Evolutionary conservation across 2,329 filamentous ascomycete genomes (phyloP).

Genomic region (Beauveria asiatica): DNA sequence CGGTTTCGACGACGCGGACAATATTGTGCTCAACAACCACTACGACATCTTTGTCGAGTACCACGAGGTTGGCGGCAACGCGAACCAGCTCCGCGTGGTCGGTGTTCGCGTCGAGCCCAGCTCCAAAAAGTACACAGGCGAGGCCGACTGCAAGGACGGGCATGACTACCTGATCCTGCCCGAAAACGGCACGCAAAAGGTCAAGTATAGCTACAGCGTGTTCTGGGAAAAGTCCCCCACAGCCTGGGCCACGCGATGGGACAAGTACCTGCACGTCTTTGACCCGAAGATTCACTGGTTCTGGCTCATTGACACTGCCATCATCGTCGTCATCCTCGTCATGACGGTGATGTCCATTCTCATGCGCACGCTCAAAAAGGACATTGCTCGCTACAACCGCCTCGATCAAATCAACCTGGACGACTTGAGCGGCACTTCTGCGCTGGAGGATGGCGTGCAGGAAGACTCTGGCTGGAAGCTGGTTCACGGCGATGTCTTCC

Average conservation of each 20-base stretch:
- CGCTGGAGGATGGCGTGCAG: conserved; percentile 83
- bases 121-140: conserved; percentile 54
- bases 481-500: conserved; percentile 95
- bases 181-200: conserved; percentile 47
- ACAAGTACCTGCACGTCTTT: conserved; percentile 96
- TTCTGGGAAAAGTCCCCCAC: conserved; percentile 79
- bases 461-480: conserved; percentile 99
- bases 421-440: conserved; percentile 72
- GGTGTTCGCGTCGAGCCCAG: conserved; percentile 81
- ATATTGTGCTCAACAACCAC: conserved; percentile 76
- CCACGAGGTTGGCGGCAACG: conserved; percentile 62
- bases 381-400: conserved; percentile 94
- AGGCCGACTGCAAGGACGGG: conserved; percentile 54
- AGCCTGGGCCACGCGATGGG: conserved; percentile 94
- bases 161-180: conserved; percentile 54
- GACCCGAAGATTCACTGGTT: conserved; percentile 99
- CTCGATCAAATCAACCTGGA: conserved; percentile 86
- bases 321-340: conserved; percentile 87
- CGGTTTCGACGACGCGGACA: conserved; percentile 40
- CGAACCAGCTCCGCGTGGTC: conserved; percentile 74
- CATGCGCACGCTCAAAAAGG: conserved; percentile 79
- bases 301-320: conserved; percentile 89
- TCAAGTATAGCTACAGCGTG: conserved; percentile 87
- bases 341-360: conserved; percentile 91
- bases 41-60: conserved; percentile 93